These are phyloP conservation scores for Umbilicus rupestris DNA, from an alignment of 164 flowering plant species.

Conservation along the genomic window DNA sequence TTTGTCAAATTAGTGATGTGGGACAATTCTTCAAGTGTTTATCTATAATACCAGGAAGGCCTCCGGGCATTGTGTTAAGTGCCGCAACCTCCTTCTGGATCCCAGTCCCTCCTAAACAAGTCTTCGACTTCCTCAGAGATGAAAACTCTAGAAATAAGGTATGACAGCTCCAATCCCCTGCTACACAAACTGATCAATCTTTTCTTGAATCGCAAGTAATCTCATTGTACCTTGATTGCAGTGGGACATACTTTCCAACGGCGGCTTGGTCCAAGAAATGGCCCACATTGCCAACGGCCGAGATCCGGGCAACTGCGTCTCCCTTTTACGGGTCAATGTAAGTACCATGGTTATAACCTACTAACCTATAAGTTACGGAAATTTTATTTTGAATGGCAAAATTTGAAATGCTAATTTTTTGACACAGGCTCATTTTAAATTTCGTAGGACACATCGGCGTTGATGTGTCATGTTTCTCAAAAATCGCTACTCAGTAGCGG, in stretches of 20 bases:
- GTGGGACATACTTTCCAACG: constrained; percentile 33
- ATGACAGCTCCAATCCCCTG: background rate
- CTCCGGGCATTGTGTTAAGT: constrained; percentile 12
- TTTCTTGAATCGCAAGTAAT: background rate
- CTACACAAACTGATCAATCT: background rate
- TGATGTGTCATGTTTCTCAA: background rate
- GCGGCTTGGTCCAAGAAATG: constrained; percentile 11
- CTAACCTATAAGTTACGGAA: too few relatives aligned
- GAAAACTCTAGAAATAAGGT: constrained; percentile 26
- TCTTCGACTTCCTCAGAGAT: constrained; percentile 28
- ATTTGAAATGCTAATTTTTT: too few relatives aligned
- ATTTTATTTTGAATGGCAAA: too few relatives aligned
- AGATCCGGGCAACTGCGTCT: constrained; percentile 18
- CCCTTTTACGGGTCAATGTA: constrained; percentile 22
- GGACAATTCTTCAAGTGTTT: too few relatives aligned
- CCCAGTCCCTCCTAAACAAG: constrained; percentile 12
- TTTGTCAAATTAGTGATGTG: too few relatives aligned
- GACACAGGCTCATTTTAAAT: too few relatives aligned
- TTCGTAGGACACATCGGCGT: too few relatives aligned
- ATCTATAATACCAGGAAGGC: too few relatives aligned
- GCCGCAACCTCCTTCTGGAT: constrained; percentile 27
- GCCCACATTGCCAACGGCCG: constrained; percentile 13
- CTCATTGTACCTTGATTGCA: constrained; percentile 5
- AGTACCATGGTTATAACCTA: too few relatives aligned
- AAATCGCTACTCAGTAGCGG: too few relatives aligned